Conservation (phyloP, 805 yeast species). For the Scheffersomyces coipomensis region DNA sequence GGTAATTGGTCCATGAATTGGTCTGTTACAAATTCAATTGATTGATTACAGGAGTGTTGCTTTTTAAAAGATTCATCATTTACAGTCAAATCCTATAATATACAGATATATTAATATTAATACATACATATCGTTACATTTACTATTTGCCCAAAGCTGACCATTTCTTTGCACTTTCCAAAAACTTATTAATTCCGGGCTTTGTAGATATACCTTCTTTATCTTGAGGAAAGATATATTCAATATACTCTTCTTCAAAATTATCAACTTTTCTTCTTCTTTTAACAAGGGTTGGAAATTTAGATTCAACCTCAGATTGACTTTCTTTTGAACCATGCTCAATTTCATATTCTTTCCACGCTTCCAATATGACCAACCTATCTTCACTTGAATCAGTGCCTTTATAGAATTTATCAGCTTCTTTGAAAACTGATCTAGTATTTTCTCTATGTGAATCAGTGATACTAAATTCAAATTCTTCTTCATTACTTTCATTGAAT, state of each 20-base stretch:
- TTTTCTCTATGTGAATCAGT: constrained; percentile 48
- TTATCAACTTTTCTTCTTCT: constrained; percentile 45
- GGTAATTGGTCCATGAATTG: too few relatives aligned
- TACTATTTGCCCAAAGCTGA: neutral
- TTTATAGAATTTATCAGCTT: constrained; percentile 49
- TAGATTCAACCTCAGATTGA: constrained; percentile 31
- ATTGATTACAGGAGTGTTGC: too few relatives aligned
- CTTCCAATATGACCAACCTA: constrained; percentile 55
- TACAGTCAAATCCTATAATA: too few relatives aligned
- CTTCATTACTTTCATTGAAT: constrained; percentile 43
- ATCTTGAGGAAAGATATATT: constrained; percentile 70
- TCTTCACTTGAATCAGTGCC: constrained; percentile 32
- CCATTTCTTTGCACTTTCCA: constrained; percentile 40
- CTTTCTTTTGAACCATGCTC: constrained; percentile 53
- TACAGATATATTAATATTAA: too few relatives aligned
- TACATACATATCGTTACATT: too few relatives aligned
- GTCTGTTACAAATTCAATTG: too few relatives aligned
- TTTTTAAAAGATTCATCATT: too few relatives aligned
- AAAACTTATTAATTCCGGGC: constrained; percentile 28
- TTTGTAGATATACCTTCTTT: constrained; percentile 16
- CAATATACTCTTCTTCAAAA: constrained; percentile 52
- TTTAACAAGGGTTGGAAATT: constrained; percentile 56
- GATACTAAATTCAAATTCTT: constrained; percentile 52
- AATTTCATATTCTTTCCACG: constrained; percentile 63
- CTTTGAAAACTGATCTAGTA: constrained; percentile 56